Percentiles rank a stretch among this genome's conserved stretches.
Conservation (phyloP, 2,329 filamentous ascomycete genomes). For the Paraconiothyrium brasiliense region DNA sequence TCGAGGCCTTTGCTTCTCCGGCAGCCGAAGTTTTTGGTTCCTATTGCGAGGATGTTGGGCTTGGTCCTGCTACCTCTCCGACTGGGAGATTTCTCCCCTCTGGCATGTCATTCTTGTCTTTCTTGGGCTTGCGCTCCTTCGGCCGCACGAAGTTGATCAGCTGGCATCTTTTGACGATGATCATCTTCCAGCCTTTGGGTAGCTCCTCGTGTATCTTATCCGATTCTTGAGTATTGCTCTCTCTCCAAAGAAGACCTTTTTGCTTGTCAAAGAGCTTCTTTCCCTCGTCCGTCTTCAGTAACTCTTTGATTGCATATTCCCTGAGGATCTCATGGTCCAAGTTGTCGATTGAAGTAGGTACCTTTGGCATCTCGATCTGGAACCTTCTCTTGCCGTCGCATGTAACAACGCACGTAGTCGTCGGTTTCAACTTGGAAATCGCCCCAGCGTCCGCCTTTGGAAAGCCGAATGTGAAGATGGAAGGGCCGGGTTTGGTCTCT, state of each 20-base stretch:
- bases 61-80: neutral
- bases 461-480: conserved; percentile 64
- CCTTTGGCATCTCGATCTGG: conserved; percentile 70
- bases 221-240: conserved; percentile 19
- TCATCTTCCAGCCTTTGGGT: conserved; percentile 59
- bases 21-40: no score
- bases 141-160: conserved; percentile 75
- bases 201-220: conserved; percentile 18
- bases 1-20: no score
- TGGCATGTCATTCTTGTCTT: neutral
- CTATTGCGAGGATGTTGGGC: neutral
- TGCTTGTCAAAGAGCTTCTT: conserved; percentile 59
- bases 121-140: conserved; percentile 19
- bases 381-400: conserved; percentile 82
- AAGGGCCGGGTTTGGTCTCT: conserved; percentile 14
- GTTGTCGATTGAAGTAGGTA: conserved; percentile 47
- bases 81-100: neutral
- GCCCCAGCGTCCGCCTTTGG: conserved; percentile 62
- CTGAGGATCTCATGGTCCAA: conserved; percentile 54
- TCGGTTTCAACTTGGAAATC: conserved; percentile 61
- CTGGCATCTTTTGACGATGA: conserved; percentile 73
- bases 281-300: conserved; percentile 70
- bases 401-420: conserved; percentile 72
- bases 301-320: conserved; percentile 68
- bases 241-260: conserved; percentile 44